A percentile compares a stretch with the other conserved stretches of the same genome.
phyloP scores from a whole-genome alignment of 208 protist genomes.

The Naegleria lovaniensis region DNA sequence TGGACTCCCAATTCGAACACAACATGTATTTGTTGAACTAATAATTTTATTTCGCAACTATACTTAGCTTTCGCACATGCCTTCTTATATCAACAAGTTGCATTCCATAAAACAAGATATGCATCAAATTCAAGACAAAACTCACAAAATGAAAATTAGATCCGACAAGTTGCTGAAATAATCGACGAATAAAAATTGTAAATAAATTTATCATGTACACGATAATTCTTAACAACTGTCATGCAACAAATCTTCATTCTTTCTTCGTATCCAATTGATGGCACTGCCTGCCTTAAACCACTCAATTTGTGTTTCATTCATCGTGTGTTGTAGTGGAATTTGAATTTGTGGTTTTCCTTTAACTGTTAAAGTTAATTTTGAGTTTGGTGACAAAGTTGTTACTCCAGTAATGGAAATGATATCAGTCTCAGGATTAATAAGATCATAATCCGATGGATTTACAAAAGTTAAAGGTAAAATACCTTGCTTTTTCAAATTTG shows the following conservation, averaged over 20 bases:
- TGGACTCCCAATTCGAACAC: too few relatives aligned
- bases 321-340: slow-evolving; percentile 63
- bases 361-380: background rate
- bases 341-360: slow-evolving; percentile 38
- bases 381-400: background rate
- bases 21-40: too few relatives aligned
- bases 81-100: background rate
- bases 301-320: slow-evolving; percentile 68
- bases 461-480: slow-evolving; percentile 68
- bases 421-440: slow-evolving; percentile 47
- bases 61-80: background rate
- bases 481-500: slow-evolving; percentile 77
- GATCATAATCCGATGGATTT: slow-evolving; percentile 62
- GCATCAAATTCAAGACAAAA: background rate
- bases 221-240: too few relatives aligned
- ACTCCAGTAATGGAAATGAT: slow-evolving; percentile 37
- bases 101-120: background rate
- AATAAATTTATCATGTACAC: too few relatives aligned
- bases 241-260: background rate
- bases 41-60: too few relatives aligned
- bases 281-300: slow-evolving; percentile 74
- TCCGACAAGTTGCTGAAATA: background rate
- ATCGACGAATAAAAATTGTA: too few relatives aligned
- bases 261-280: slow-evolving; percentile 46
- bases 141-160: background rate